phyloP scores from a whole-genome alignment of 2,329 filamentous ascomycete species.

The Monilinia fructicola region DNA sequence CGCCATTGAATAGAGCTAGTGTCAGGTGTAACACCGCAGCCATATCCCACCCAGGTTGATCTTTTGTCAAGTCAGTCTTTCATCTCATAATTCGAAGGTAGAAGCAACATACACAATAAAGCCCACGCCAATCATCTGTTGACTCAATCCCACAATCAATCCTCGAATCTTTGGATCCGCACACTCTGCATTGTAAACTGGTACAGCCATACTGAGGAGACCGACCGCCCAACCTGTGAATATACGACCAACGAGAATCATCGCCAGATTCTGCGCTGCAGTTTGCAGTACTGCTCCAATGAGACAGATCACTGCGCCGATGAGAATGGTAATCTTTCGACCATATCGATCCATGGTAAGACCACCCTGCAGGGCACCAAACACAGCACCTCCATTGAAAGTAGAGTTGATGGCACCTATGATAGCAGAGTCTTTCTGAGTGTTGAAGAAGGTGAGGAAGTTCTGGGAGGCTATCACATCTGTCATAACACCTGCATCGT shows the following conservation, averaged over 20 bases:
- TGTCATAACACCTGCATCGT: slow-evolving; percentile 42
- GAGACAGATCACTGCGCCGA: slow-evolving; percentile 59
- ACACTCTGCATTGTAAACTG: slow-evolving; percentile 65
- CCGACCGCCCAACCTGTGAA: slow-evolving; percentile 60
- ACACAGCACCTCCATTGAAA: slow-evolving; percentile 60
- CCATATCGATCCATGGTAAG: slow-evolving; percentile 57
- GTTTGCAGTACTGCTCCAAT: slow-evolving; percentile 62
- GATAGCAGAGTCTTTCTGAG: slow-evolving; percentile 36
- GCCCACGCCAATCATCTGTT: slow-evolving; percentile 65
- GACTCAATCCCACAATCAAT: slow-evolving; percentile 60
- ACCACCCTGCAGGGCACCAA: slow-evolving; percentile 45
- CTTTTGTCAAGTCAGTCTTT: slow-evolving; percentile 39
- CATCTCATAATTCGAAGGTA: background rate
- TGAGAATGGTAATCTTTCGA: slow-evolving; percentile 55
- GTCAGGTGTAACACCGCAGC: slow-evolving; percentile 35
- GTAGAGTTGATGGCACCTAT: slow-evolving; percentile 61
- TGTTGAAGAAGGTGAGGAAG: slow-evolving; percentile 41
- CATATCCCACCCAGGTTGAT: slow-evolving; percentile 60
- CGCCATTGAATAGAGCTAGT: slow-evolving; percentile 34
- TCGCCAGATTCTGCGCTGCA: slow-evolving; percentile 53
- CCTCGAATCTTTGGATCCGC: slow-evolving; percentile 62
- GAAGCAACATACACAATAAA: slow-evolving; percentile 40
- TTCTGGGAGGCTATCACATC: slow-evolving; percentile 37
- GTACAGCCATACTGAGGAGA: slow-evolving; percentile 62
- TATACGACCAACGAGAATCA: slow-evolving; percentile 58